Percentiles rank a stretch among this genome's conserved stretches.
Evolutionary conservation across 2,329 filamentous ascomycete genomes (phyloP).

Genomic region (Geosmithia putterillii): DNA sequence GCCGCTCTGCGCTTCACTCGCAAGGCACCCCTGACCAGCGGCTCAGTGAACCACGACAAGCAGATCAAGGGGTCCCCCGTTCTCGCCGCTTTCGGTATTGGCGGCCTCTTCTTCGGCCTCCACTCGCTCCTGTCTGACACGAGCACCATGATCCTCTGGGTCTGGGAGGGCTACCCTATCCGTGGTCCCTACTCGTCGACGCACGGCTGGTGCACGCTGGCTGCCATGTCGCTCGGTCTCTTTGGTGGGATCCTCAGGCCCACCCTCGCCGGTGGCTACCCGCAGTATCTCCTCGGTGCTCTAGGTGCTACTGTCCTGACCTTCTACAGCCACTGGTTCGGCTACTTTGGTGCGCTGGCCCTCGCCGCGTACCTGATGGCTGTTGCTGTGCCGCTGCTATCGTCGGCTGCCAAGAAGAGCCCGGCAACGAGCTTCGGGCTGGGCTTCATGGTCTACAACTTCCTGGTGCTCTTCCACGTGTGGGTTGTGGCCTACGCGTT

Average conservation of each 20-base stretch:
- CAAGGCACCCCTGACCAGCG: slow-evolving; percentile 37
- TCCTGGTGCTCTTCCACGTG: slow-evolving; percentile 92
- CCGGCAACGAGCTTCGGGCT: slow-evolving; percentile 75
- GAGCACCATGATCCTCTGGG: slow-evolving; percentile 98
- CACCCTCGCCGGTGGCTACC: slow-evolving; percentile 62
- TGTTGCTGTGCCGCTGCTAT: slow-evolving; percentile 61
- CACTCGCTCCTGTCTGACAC: slow-evolving; percentile 92
- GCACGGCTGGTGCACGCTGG: slow-evolving; percentile 79
- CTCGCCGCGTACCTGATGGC: slow-evolving; percentile 75
- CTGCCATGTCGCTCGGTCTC: slow-evolving; percentile 76
- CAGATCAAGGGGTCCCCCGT: slow-evolving; percentile 50
- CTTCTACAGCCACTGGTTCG: slow-evolving; percentile 68
- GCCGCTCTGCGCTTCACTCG: slow-evolving; percentile 68
- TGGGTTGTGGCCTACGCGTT: slow-evolving; percentile 99
- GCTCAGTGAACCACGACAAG: slow-evolving; percentile 16
- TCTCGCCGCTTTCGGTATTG: slow-evolving; percentile 69
- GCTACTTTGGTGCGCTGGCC: slow-evolving; percentile 72
- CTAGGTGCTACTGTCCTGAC: slow-evolving; percentile 71
- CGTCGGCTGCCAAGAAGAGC: slow-evolving; percentile 61
- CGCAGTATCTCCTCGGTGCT: slow-evolving; percentile 64
- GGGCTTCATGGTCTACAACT: slow-evolving; percentile 84
- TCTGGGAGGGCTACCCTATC: slow-evolving; percentile 92
- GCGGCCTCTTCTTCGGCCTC: slow-evolving; percentile 74
- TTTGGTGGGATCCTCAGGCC: slow-evolving; percentile 65
- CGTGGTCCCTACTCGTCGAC: slow-evolving; percentile 77